Evolutionary conservation across 169 alveolate species (phyloP).

Genomic region (Plasmodium fragile): DNA sequence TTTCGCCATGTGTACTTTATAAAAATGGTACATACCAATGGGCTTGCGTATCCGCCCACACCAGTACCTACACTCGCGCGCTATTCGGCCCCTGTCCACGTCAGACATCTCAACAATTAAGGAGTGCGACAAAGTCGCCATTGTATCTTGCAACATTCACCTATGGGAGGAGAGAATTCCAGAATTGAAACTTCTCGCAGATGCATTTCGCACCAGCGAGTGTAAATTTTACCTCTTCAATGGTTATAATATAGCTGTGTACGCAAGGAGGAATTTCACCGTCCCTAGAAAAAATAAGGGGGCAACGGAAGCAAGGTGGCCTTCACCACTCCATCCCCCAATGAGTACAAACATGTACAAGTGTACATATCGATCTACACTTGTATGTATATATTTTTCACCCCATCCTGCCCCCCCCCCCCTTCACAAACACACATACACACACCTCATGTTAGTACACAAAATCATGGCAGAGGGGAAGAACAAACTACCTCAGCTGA

Average conservation of each 20-base stretch:
- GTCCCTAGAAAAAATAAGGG: background rate
- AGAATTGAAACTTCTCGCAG: conserved; percentile 36
- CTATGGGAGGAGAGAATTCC: conserved; percentile 38
- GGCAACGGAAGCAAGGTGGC: background rate
- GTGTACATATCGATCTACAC: background rate
- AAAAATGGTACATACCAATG: background rate
- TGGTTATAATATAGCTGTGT: conserved; percentile 21
- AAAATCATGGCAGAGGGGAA: background rate
- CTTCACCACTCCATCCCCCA: background rate
- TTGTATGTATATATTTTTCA: background rate
- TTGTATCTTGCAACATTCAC: conserved; percentile 55
- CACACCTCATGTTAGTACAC: background rate
- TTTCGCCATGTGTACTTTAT: background rate
- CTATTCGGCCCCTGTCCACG: background rate
- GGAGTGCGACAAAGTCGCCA: conserved; percentile 46
- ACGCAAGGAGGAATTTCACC: background rate
- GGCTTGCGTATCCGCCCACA: background rate
- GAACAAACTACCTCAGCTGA: conserved; percentile 1
- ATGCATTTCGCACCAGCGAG: background rate
- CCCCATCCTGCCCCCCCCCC: background rate
- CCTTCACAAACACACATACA: no score
- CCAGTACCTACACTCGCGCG: background rate
- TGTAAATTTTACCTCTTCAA: conserved; percentile 56
- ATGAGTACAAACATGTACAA: background rate
- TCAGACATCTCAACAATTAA: conserved; percentile 24